phyloP scores from a whole-genome alignment of 768 basidiomycete species.

The Clathrus columnatus region DNA sequence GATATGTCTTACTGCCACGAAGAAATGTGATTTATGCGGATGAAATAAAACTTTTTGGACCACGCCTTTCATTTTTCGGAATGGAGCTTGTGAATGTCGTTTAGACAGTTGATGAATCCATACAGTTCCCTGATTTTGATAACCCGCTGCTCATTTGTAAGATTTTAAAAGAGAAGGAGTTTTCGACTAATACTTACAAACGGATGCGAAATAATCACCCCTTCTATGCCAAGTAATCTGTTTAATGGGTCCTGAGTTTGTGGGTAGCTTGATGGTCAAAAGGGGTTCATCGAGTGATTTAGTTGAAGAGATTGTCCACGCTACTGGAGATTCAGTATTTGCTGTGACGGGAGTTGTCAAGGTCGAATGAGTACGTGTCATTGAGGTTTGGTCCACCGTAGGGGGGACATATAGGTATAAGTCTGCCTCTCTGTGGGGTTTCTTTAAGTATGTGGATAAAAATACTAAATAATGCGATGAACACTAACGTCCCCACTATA shows the following conservation, averaged over 20 bases:
- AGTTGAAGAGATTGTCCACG: slow-evolving; percentile 45
- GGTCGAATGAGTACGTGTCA: slow-evolving; percentile 50
- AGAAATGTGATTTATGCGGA: slow-evolving; percentile 90
- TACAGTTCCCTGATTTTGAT: slow-evolving; percentile 69
- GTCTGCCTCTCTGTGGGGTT: slow-evolving; percentile 56
- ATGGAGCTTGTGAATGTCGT: slow-evolving; percentile 94
- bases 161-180: not conserved
- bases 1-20: slow-evolving; percentile 72
- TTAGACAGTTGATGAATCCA: slow-evolving; percentile 95
- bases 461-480: not conserved
- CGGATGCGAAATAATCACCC: slow-evolving; percentile 93
- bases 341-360: slow-evolving; percentile 52
- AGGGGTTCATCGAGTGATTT: slow-evolving; percentile 44
- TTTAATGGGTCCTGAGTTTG: slow-evolving; percentile 60
- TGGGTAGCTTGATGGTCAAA: slow-evolving; percentile 52
- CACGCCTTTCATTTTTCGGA: slow-evolving; percentile 87
- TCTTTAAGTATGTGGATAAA: not conserved
- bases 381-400: slow-evolving; percentile 51
- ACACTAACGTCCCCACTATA: slow-evolving; percentile 72
- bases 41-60: slow-evolving; percentile 94
- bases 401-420: slow-evolving; percentile 78
- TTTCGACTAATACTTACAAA: slow-evolving; percentile 78
- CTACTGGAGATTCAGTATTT: slow-evolving; percentile 51
- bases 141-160: slow-evolving; percentile 36
- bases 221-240: slow-evolving; percentile 89